Evolutionary conservation across 768 basidiomycete genomes (phyloP).

Genomic region (Chalciporus chontae): DNA sequence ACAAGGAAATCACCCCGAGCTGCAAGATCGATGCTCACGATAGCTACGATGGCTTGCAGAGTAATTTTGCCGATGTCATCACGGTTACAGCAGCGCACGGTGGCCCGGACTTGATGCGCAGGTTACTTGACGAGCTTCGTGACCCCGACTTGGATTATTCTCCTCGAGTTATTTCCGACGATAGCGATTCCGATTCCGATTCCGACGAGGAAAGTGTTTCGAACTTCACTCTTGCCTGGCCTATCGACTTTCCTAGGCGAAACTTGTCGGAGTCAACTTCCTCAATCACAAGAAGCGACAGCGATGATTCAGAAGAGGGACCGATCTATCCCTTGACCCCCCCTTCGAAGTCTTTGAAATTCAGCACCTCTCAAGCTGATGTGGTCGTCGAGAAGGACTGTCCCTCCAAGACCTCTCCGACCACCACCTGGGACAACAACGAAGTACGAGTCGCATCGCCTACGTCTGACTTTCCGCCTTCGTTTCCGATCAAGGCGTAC

Average conservation of each 20-base stretch:
- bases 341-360: not conserved
- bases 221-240: too few species aligned
- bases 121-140: slow-evolving; percentile 13
- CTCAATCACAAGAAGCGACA: not conserved
- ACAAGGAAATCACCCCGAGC: not conserved
- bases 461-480: not conserved
- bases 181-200: not conserved
- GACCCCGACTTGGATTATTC: slow-evolving; percentile 9
- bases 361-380: not conserved
- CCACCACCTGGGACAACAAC: not conserved
- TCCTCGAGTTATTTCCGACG: slow-evolving; percentile 3
- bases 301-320: slow-evolving; percentile 4
- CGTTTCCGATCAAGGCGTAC: slow-evolving; percentile 1
- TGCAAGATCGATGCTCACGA: not conserved
- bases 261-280: not conserved
- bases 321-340: slow-evolving; percentile 7
- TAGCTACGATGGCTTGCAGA: not conserved
- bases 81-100: not conserved
- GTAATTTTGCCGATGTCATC: not conserved
- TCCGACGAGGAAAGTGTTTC: not conserved
- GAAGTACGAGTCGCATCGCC: not conserved
- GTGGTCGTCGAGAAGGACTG: not conserved
- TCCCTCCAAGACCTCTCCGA: not conserved
- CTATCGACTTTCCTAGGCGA: not conserved
- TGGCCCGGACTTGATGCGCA: slow-evolving; percentile 10